Base-by-base conservation (phyloP, 2,329 filamentous ascomycete genomes). In the Alternaria triticimaculans region DNA sequence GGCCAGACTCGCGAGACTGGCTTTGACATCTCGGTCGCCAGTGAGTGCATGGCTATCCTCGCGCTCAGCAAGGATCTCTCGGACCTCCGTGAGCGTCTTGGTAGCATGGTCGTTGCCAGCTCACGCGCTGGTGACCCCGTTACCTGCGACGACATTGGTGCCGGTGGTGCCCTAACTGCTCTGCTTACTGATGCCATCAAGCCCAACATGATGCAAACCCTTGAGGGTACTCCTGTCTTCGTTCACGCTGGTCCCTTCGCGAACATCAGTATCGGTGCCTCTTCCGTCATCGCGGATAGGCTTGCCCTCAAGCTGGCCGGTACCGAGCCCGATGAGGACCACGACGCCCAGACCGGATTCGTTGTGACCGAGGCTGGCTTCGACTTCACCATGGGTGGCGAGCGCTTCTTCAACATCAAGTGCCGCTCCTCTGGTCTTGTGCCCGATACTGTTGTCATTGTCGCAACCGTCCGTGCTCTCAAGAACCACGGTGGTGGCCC, bases 351-450 rank as follows among this genome's bases (percentile, higher is more conserved):
- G 85, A 88, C 92, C 28, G 96, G 96, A 10, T 98, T 96, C 74
- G 95, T 97, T 21, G 90, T 99, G 41, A 99, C 96, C 2, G 96
- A 99, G 82, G 95, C 96, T 57, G 96, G 96, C 10, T 99, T 99
- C 81, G 96, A 99, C 82, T 99, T 99, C 84, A 98, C 96, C 75
- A 99, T 99, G 96, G 96, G 96, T 69, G 96, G 96, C 67, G 96
- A 99, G 87, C 92, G 96, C 56, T 99, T 99, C 87, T 98, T 99
- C 89, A 98, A 99, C 85, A 98, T 99, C 86, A 99, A 99, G 87
- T 98, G 96, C 84, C 92, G 96, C 64, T 92, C 94, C 10, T 97
- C 95, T 6, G 95, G 95, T 23, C 90, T 99, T 49, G 89, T 93
- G 3, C 96, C 96, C 2, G 96, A 99, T 76, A 93, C 94, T 2